These are phyloP conservation scores for Metschnikowia lochheadii DNA, from an alignment of 805 yeast genomes.

Conservation along the genomic window DNA sequence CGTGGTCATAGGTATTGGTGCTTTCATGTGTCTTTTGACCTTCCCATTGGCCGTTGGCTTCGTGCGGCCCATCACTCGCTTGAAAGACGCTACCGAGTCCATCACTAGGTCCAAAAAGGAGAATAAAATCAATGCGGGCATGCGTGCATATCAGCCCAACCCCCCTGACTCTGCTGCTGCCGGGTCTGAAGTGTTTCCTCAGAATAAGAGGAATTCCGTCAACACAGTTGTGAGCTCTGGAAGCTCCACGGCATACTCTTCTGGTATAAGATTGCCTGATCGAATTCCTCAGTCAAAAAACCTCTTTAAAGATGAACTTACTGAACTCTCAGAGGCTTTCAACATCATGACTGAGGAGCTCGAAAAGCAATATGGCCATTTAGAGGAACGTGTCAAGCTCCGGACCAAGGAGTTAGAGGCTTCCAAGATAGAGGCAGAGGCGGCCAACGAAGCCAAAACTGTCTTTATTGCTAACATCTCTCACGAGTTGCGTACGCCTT, in stretches of 20 bases:
- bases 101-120: conserved; percentile 45
- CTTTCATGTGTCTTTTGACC: conserved; percentile 67
- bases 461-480: conserved; percentile 89
- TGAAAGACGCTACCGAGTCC: conserved; percentile 79
- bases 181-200: not conserved
- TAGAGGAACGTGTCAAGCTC: conserved; percentile 83
- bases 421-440: conserved; percentile 85
- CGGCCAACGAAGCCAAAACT: conserved; percentile 95
- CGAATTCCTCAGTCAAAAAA: conserved; percentile 37
- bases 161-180: not conserved
- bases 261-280: conserved; percentile 38
- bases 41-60: conserved; percentile 82
- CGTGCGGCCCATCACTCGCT: conserved; percentile 72
- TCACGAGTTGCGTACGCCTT: conserved; percentile 91
- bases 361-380: conserved; percentile 73
- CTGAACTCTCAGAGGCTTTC: conserved; percentile 84
- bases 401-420: conserved; percentile 86
- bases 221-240: conserved; percentile 26
- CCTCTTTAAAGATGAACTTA: conserved; percentile 74
- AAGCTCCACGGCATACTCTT: conserved; percentile 35
- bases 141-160: not conserved
- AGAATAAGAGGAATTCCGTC: conserved; percentile 20
- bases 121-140: conserved; percentile 4
- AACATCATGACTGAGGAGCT: conserved; percentile 88
- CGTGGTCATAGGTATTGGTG: conserved; percentile 75